Base-by-base conservation (phyloP, 2,329 filamentous ascomycete genomes). In the Microascus cirrosus region DNA sequence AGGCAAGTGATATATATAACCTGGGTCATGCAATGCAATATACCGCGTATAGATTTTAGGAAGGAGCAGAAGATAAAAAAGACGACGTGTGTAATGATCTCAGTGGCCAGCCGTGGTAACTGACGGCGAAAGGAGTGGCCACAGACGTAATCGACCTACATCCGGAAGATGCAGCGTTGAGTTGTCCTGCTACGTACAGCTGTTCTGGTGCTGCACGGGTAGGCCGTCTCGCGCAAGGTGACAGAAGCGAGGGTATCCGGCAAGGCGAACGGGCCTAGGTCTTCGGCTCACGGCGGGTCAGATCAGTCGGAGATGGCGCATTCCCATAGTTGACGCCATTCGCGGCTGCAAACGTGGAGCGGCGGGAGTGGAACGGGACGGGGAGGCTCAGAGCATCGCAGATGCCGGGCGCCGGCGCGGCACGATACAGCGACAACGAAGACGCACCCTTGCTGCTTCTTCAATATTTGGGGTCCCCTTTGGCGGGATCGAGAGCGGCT, bases 1-100 rank as follows among this genome's bases (percentile, higher is more conserved):
- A 36, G 35, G 53, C 25, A 25, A 57, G 36, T n/a, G 45, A 58
- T 22, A 54, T 54, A 55, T 55, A 51, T n/a, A 59, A 52, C 50
- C 25, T 8, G 8, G 25, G 32, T 32, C 50, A 22, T 57, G 39
- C 25, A 15, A 50, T 11, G 45, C 20, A 50, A 50, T 50, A 24
- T 32, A 20, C 22, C 18, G 42, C 36, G 18, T 18, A 28, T n/a
- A 34, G 24, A n/a, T 42, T 42, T 42, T 42, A 12, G 36, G 45
- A 50, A 12, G 45, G 45, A 22, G 45, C 2, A 24, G 24, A 20
- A 11, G 36, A 12, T 13, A 12, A 13, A 24, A 22, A 50, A 24
- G 45, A 18, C 2, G 39, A 45, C 22, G 22, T 50, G 45, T 50
- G 45, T 50, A 24, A 24, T 50, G 45, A 22, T 50, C 45, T 50